phyloP scores from a whole-genome alignment of 805 yeast species.

The Maudiozyma turicensis region DNA sequence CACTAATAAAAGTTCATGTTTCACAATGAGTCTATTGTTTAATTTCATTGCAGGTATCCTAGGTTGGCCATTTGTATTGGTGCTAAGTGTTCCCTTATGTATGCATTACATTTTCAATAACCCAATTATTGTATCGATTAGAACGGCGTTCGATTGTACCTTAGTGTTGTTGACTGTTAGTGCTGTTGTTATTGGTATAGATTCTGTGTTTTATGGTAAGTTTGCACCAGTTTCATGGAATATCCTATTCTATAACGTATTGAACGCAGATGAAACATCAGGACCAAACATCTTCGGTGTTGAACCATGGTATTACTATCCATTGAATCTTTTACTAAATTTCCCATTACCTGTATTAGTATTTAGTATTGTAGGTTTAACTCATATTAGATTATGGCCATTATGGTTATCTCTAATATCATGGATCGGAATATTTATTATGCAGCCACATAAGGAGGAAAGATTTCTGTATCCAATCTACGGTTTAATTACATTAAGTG shows the following conservation, averaged over 20 bases:
- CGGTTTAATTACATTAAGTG: constrained; percentile 54
- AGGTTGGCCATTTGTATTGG: constrained; percentile 88
- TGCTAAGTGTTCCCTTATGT: constrained; percentile 52
- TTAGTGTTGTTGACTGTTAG: constrained; percentile 14
- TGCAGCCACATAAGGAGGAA: constrained; percentile 90
- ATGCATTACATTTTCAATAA: constrained; percentile 28
- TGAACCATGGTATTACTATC: constrained; percentile 69
- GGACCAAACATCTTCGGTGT: constrained; percentile 91
- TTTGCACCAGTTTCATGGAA: constrained; percentile 67
- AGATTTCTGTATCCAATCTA: constrained; percentile 82
- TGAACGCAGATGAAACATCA: constrained; percentile 47
- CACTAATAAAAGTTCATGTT: constrained; percentile 13
- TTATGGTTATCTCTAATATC: constrained; percentile 42
- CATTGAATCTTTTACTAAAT: constrained; percentile 59
- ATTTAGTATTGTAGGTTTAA: constrained; percentile 23
- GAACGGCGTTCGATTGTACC: constrained; percentile 22
- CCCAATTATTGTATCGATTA: constrained; percentile 18
- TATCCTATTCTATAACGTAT: constrained; percentile 74
- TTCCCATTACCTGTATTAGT: constrained; percentile 42
- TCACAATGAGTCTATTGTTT: constrained; percentile 21
- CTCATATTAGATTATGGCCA: constrained; percentile 23
- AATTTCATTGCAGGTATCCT: constrained; percentile 55
- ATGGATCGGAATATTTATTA: constrained; percentile 59
- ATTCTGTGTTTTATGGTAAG: constrained; percentile 52
- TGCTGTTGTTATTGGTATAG: constrained; percentile 31